Percentiles rank a stretch among this genome's conserved stretches.
Evolutionary conservation across 1,284 basidiomycete species (phyloP).

Genomic region (Rhodotorula sp.): DNA sequence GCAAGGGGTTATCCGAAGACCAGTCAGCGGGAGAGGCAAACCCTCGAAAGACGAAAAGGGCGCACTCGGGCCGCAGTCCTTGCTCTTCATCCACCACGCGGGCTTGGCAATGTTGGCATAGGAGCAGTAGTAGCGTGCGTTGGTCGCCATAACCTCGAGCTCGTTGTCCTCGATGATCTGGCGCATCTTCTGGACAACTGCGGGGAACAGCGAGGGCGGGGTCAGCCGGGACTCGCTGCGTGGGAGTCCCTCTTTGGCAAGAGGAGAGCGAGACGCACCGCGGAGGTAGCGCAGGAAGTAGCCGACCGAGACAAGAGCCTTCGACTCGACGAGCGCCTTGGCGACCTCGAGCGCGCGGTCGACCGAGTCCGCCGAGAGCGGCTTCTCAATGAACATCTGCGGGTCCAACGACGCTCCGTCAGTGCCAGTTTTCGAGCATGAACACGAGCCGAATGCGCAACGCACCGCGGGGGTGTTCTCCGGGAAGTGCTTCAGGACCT

Average conservation of each 20-base stretch:
- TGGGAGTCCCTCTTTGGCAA: too few species aligned
- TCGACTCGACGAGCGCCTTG: slow-evolving; percentile 84
- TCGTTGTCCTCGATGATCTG: slow-evolving; percentile 92
- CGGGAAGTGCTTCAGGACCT: slow-evolving; percentile 87
- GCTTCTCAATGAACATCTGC: slow-evolving; percentile 48
- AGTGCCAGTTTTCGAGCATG: too few species aligned
- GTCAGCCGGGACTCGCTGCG: too few species aligned
- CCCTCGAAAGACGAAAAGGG: background rate
- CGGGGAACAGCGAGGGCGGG: too few species aligned
- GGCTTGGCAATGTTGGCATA: slow-evolving; percentile 70
- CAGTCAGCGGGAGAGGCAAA: background rate
- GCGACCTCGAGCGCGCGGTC: slow-evolving; percentile 60
- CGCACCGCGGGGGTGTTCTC: slow-evolving; percentile 39
- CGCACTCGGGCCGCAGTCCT: slow-evolving; percentile 73
- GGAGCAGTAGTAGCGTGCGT: slow-evolving; percentile 92
- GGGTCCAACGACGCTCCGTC: background rate
- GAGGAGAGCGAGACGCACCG: slow-evolving; percentile 29
- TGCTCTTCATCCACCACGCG: slow-evolving; percentile 94
- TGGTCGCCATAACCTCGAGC: slow-evolving; percentile 94
- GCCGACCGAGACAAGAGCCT: slow-evolving; percentile 85
- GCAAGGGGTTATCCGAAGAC: too few species aligned
- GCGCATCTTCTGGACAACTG: slow-evolving; percentile 96
- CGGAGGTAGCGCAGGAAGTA: slow-evolving; percentile 90
- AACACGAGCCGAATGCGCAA: background rate
- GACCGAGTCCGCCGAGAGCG: slow-evolving; percentile 44